These are phyloP conservation scores for Suillus plorans DNA, from an alignment of 768 basidiomycete genomes.

Conservation along the genomic window DNA sequence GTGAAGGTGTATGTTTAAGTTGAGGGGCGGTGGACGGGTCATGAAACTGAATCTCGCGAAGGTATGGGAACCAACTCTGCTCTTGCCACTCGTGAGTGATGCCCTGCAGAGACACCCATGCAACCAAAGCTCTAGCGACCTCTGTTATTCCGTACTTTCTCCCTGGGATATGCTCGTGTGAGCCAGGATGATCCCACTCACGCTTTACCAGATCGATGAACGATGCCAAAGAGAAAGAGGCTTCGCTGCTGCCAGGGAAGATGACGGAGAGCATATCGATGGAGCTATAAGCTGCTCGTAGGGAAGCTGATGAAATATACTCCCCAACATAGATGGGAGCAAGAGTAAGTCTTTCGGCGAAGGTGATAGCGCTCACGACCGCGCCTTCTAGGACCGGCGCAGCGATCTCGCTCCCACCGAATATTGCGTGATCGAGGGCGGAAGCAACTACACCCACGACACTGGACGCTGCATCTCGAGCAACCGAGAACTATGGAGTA, in stretches of 20 bases:
- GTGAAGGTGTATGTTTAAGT: slow-evolving; percentile 42
- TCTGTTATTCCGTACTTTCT: slow-evolving; percentile 64
- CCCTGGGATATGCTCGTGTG: slow-evolving; percentile 53
- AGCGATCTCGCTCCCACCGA: slow-evolving; percentile 59
- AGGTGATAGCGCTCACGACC: slow-evolving; percentile 57
- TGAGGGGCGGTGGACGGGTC: slow-evolving; percentile 37
- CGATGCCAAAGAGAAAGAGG: slow-evolving; percentile 77
- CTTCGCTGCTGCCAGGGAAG: slow-evolving; percentile 74
- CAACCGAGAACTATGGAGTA: slow-evolving; percentile 59
- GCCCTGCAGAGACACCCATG: slow-evolving; percentile 79
- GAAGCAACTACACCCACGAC: slow-evolving; percentile 59
- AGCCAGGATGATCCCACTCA: slow-evolving; percentile 65
- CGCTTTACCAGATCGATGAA: slow-evolving; percentile 79
- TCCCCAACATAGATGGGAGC: slow-evolving; percentile 75
- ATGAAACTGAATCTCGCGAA: slow-evolving; percentile 66
- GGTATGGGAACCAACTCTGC: slow-evolving; percentile 59
- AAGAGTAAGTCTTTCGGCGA: slow-evolving; percentile 71
- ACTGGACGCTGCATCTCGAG: slow-evolving; percentile 57
- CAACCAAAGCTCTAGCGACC: slow-evolving; percentile 68
- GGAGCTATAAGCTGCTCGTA: slow-evolving; percentile 72
- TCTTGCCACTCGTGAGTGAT: slow-evolving; percentile 84
- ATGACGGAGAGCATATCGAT: slow-evolving; percentile 72
- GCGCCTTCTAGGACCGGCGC: slow-evolving; percentile 57
- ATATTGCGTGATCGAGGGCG: slow-evolving; percentile 64
- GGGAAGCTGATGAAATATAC: slow-evolving; percentile 72